Evolutionary conservation across 805 yeast genomes (phyloP).

Genomic region (Kregervanrija fluxuum): DNA sequence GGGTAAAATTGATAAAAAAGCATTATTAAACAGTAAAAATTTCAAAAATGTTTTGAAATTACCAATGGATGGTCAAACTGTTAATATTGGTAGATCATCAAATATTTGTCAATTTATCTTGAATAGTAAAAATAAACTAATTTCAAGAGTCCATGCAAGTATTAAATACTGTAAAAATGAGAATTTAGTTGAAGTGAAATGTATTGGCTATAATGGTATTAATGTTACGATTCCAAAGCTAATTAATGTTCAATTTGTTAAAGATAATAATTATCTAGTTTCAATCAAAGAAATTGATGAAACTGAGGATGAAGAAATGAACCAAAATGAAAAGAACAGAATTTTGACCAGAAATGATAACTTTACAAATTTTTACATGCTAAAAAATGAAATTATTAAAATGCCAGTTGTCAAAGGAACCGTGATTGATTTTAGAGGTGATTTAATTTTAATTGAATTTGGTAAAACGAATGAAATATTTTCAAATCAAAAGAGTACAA

Average conservation of each 20-base stretch:
- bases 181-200: constrained; percentile 46
- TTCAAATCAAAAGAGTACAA: constrained; percentile 1
- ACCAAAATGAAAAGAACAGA: constrained; percentile 17
- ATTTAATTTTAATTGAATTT: constrained; percentile 26
- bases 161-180: constrained; percentile 36
- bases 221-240: constrained; percentile 53
- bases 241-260: constrained; percentile 22
- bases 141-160: constrained; percentile 62
- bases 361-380: constrained; percentile 49
- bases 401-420: constrained; percentile 60
- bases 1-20: constrained; percentile 2
- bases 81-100: constrained; percentile 64
- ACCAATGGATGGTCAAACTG: constrained; percentile 28
- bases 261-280: constrained; percentile 15
- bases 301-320: background rate
- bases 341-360: constrained; percentile 35
- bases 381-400: constrained; percentile 53
- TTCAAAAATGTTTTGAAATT: constrained; percentile 24
- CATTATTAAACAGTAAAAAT: constrained; percentile 6
- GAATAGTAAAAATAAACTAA: constrained; percentile 41
- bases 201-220: constrained; percentile 81
- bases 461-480: constrained; percentile 2
- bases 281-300: constrained; percentile 4
- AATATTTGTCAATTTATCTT: constrained; percentile 46
- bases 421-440: constrained; percentile 66